Evolutionary conservation across 805 yeast genomes (phyloP).

Genomic region (Yarrowia bubula): DNA sequence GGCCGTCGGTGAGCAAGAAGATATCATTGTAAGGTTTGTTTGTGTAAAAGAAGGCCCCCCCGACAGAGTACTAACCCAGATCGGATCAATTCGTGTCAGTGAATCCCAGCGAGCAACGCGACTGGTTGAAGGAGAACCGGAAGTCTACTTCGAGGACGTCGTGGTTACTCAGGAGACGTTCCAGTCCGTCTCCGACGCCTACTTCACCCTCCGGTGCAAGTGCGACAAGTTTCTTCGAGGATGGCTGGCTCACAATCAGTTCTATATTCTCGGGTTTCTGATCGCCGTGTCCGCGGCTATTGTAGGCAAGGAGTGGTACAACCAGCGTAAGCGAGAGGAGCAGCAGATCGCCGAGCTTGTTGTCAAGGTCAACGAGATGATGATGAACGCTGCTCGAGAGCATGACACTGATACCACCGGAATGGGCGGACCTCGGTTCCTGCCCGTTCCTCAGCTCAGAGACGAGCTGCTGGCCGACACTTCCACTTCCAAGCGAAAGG

Average conservation of each 20-base stretch:
- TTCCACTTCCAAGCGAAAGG: background rate
- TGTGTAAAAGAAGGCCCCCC: background rate
- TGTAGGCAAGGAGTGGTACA: slow-evolving; percentile 1
- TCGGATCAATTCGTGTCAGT: slow-evolving; percentile 23
- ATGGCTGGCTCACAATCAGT: slow-evolving; percentile 26
- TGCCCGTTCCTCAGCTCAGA: slow-evolving; percentile 16
- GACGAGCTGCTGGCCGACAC: slow-evolving; percentile 11
- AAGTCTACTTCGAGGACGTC: slow-evolving; percentile 18
- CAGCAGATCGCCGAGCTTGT: slow-evolving; percentile 3
- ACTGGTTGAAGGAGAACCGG: slow-evolving; percentile 24
- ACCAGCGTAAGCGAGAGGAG: slow-evolving; percentile 13
- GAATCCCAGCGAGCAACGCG: slow-evolving; percentile 9
- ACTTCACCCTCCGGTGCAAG: slow-evolving; percentile 24
- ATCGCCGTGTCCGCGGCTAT: slow-evolving; percentile 6
- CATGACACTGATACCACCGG: background rate
- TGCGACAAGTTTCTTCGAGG: slow-evolving; percentile 24
- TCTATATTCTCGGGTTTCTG: slow-evolving; percentile 25
- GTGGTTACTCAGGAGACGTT: slow-evolving; percentile 9
- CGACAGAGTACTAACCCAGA: slow-evolving; percentile 11
- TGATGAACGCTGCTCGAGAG: background rate
- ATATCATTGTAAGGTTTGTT: slow-evolving; percentile 28
- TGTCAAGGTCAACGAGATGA: background rate
- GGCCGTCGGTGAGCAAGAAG: slow-evolving; percentile 27
- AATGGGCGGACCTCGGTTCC: background rate
- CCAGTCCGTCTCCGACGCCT: slow-evolving; percentile 26